These are phyloP conservation scores for Taphrina wiesneri DNA, from an alignment of 1,139 yeast genomes.

Conservation along the genomic window DNA sequence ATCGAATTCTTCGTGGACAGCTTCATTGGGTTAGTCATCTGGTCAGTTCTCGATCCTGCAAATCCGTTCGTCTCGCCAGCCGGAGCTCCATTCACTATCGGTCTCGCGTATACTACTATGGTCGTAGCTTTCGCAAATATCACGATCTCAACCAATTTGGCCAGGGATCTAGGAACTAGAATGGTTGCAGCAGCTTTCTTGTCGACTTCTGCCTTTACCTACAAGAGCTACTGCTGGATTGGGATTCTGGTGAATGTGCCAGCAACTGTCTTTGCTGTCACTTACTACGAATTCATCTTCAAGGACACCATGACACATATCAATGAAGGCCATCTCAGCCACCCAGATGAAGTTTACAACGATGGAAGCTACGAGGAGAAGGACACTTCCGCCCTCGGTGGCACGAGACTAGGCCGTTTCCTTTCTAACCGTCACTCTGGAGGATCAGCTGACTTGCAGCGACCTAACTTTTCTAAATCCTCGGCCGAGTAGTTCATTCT, in stretches of 20 bases:
- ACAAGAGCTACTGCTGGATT: slow-evolving; percentile 29
- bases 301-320: slow-evolving; percentile 25
- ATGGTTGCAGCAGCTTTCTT: slow-evolving; percentile 31
- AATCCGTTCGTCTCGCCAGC: slow-evolving; percentile 34
- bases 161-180: slow-evolving; percentile 30
- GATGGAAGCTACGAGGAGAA: not conserved
- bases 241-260: slow-evolving; percentile 30
- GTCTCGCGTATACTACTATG: slow-evolving; percentile 25
- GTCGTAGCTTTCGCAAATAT: slow-evolving; percentile 24
- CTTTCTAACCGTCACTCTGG: slow-evolving; percentile 24
- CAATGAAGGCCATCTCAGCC: slow-evolving; percentile 27
- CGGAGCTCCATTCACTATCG: slow-evolving; percentile 28
- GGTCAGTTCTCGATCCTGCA: slow-evolving; percentile 33
- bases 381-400: slow-evolving; percentile 1
- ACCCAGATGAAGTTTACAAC: slow-evolving; percentile 15
- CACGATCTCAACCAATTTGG: slow-evolving; percentile 29
- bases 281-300: slow-evolving; percentile 15
- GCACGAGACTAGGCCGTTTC: slow-evolving; percentile 24
- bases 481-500: not conserved
- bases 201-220: slow-evolving; percentile 15
- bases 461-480: slow-evolving; percentile 4
- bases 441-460: slow-evolving; percentile 6
- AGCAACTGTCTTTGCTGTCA: slow-evolving; percentile 29
- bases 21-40: slow-evolving; percentile 21
- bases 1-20: slow-evolving; percentile 28